These are phyloP conservation scores for Anthoceros angustus DNA, from an alignment of 225 moss, liverwort and hornwort genomes.

Conservation along the genomic window DNA sequence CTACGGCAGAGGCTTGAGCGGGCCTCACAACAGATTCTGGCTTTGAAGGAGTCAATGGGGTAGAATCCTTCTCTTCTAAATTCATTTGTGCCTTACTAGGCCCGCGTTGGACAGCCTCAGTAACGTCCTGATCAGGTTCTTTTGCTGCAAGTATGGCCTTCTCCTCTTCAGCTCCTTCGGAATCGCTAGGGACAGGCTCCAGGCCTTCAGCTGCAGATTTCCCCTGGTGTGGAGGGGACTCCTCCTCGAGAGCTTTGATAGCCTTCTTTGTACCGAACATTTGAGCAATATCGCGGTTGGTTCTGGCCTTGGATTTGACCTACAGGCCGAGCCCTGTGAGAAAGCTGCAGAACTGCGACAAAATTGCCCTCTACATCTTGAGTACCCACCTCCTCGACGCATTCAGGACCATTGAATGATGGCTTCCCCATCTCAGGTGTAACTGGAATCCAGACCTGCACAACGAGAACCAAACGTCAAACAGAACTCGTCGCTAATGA, in stretches of 20 bases:
- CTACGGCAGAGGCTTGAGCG: too few relatives aligned
- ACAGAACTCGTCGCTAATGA: not conserved
- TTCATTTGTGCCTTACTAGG: slow-evolving; percentile 4
- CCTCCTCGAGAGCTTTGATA: slow-evolving; percentile 9
- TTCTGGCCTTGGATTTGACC: slow-evolving; percentile 65
- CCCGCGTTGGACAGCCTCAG: slow-evolving; percentile 16
- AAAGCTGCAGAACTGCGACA: not conserved
- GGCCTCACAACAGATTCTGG: not conserved
- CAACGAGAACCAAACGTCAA: not conserved
- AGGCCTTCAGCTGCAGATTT: not conserved
- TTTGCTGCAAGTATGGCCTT: slow-evolving; percentile 64
- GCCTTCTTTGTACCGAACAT: slow-evolving; percentile 53
- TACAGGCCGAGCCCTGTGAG: slow-evolving; percentile 9
- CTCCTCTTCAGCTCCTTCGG: slow-evolving; percentile 37
- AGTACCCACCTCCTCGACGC: slow-evolving; percentile 56
- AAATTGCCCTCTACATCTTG: not conserved
- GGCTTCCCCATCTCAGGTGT: slow-evolving; percentile 84
- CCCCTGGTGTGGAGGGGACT: not conserved
- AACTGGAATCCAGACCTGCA: slow-evolving; percentile 90
- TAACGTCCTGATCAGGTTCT: slow-evolving; percentile 71
- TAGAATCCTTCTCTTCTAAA: not conserved
- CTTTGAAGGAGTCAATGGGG: not conserved
- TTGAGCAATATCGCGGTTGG: slow-evolving; percentile 63
- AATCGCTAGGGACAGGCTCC: slow-evolving; percentile 17
- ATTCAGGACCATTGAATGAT: slow-evolving; percentile 62